Evolutionary conservation across 768 basidiomycete species (phyloP).

Genomic region (Lactifluus pinguis): DNA sequence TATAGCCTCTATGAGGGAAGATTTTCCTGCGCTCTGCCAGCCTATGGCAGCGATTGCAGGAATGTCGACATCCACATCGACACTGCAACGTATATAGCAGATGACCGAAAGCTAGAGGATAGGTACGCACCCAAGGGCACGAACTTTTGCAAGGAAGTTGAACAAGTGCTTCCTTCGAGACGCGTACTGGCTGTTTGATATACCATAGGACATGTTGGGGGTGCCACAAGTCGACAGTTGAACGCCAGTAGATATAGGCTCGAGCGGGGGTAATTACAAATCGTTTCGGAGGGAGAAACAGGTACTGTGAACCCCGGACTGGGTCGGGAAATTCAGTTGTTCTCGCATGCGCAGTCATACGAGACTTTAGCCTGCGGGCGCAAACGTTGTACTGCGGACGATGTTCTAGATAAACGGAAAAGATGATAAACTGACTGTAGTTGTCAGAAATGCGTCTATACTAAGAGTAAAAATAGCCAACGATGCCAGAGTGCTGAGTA

Average conservation of each 20-base stretch:
- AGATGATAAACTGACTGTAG: background rate
- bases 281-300: background rate
- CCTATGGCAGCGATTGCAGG: constrained; percentile 70
- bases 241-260: background rate
- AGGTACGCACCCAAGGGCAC: constrained; percentile 47
- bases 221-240: background rate
- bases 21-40: constrained; percentile 66
- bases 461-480: background rate
- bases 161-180: constrained; percentile 37
- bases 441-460: background rate
- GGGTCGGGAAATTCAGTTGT: background rate
- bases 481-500: background rate
- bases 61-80: constrained; percentile 59
- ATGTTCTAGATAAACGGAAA: background rate
- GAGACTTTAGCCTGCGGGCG: background rate
- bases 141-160: constrained; percentile 49
- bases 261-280: background rate
- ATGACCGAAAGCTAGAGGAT: background rate
- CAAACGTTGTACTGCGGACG: background rate
- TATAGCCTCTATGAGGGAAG: constrained; percentile 69
- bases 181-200: constrained; percentile 39
- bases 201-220: constrained; percentile 32
- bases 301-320: background rate
- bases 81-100: constrained; percentile 30
- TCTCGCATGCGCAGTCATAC: background rate